phyloP scores from a whole-genome alignment of 257 asterid genomes.

The Petunia axillaris region DNA sequence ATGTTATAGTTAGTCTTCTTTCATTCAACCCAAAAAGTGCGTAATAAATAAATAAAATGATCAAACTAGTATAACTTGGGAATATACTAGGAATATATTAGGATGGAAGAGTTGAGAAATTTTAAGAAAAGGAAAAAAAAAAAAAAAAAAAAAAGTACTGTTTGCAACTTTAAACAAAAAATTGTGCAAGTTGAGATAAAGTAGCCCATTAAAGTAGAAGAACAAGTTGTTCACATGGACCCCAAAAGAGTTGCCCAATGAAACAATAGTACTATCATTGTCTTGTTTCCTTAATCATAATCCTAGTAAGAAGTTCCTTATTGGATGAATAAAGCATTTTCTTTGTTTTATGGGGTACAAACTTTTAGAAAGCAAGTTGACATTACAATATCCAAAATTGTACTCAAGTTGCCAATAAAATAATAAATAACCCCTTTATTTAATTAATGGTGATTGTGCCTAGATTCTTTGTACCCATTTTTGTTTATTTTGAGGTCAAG shows the following conservation, averaged over 20 bases:
- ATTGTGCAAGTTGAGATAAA: neutral
- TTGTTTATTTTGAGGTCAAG: conserved; percentile 15
- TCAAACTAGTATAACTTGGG: neutral
- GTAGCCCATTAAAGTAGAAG: neutral
- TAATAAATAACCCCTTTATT: conserved; percentile 1
- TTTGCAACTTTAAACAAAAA: neutral
- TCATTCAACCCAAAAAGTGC: neutral
- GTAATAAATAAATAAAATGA: neutral
- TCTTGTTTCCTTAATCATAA: neutral
- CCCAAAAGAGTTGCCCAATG: neutral
- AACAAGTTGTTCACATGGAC: neutral
- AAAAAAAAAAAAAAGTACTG: neutral
- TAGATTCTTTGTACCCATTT: conserved; percentile 31
- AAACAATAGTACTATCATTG: neutral
- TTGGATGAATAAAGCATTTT: conserved; percentile 35
- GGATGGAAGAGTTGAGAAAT: neutral
- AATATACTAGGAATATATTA: neutral
- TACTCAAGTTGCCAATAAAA: conserved; percentile 20
- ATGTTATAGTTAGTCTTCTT: neutral
- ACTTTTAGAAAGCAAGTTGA: conserved; percentile 36
- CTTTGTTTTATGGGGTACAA: conserved; percentile 27
- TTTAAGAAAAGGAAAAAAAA: neutral
- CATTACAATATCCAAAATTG: conserved; percentile 20
- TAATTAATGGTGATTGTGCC: conserved; percentile 25
- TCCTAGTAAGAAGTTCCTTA: conserved; percentile 8